Percentiles rank a stretch among this genome's conserved stretches.
These are phyloP conservation scores for Actinidia polygama DNA, from an alignment of 179 eudicot species.

Conservation along the genomic window DNA sequence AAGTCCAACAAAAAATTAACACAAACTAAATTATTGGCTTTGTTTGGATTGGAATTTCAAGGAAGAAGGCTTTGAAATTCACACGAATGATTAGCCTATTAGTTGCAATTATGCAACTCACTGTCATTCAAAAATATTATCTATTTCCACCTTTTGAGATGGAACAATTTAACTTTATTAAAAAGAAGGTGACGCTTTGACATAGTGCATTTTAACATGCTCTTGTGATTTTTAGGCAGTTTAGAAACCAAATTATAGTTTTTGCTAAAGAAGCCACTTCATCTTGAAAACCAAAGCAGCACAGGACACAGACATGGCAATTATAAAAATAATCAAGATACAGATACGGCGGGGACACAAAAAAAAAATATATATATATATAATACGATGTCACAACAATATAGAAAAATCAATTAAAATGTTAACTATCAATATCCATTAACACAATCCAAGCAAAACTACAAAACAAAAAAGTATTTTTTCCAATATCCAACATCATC, in stretches of 20 bases:
- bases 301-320: too few species aligned
- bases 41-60: not conserved
- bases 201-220: not conserved
- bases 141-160: not conserved
- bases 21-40: not conserved
- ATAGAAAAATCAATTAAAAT: too few species aligned
- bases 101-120: not conserved
- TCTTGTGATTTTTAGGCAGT: not conserved
- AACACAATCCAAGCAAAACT: too few species aligned
- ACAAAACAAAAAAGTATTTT: too few species aligned
- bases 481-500: too few species aligned
- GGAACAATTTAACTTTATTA: not conserved
- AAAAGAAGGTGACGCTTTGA: not conserved
- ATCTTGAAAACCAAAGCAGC: not conserved
- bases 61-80: not conserved
- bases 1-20: not conserved
- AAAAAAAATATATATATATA: too few species aligned
- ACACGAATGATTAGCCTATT: not conserved
- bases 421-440: too few species aligned
- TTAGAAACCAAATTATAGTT: not conserved
- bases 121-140: not conserved
- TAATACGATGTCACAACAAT: too few species aligned
- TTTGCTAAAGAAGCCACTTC: conserved; percentile 8
- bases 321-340: too few species aligned
- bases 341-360: too few species aligned